Conservation (phyloP, 495 filamentous ascomycete species). For the Podospora didyma region DNA sequence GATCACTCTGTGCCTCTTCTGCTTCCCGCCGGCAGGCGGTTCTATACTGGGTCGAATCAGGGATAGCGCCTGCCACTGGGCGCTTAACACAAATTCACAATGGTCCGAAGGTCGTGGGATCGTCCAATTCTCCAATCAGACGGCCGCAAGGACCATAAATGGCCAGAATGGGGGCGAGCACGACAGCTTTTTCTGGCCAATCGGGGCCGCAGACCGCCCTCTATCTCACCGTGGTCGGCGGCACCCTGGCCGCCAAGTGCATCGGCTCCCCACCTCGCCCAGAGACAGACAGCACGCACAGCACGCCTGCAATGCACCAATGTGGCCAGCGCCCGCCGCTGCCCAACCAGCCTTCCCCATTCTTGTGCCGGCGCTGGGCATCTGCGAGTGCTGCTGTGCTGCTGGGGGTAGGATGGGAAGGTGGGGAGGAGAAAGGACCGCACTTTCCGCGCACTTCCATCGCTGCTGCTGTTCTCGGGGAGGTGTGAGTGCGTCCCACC, state of each 20-base stretch:
- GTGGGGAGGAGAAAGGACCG: not conserved
- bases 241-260: constrained; percentile 1
- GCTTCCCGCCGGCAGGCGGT: not conserved
- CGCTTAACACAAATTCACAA: constrained; percentile 30
- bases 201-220: constrained; percentile 14
- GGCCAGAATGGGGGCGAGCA: constrained; percentile 15
- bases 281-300: constrained; percentile 12
- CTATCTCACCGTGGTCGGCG: constrained; percentile 10
- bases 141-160: constrained; percentile 6
- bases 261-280: constrained; percentile 4
- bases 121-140: constrained; percentile 21
- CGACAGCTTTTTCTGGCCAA: constrained; percentile 32
- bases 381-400: constrained; percentile 22
- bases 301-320: constrained; percentile 8
- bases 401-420: constrained; percentile 2
- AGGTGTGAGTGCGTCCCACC: no score
- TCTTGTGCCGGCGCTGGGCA: constrained; percentile 12
- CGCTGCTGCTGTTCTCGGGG: no score
- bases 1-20: not conserved
- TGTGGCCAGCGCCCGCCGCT: constrained; percentile 18
- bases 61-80: constrained; percentile 23
- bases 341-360: constrained; percentile 41
- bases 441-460: constrained; percentile 7
- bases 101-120: constrained; percentile 8
- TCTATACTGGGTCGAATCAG: constrained; percentile 5